A percentile compares a stretch with the other conserved stretches of the same genome.
These are phyloP conservation scores for Mycena albidolilacea DNA, from an alignment of 768 basidiomycete species.

Conservation along the genomic window DNA sequence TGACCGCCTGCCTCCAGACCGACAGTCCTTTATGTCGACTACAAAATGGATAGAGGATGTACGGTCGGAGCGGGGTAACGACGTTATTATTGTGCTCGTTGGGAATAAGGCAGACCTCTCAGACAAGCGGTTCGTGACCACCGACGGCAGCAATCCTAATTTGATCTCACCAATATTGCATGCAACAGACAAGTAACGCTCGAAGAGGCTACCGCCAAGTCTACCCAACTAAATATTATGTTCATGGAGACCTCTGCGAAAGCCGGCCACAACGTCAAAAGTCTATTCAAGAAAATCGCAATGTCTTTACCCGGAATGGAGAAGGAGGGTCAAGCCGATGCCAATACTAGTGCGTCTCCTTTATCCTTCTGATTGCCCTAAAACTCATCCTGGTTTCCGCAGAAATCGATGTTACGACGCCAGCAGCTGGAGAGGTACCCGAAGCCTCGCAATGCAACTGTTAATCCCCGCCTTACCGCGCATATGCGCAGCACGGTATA, in stretches of 20 bases:
- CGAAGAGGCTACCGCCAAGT: conserved; percentile 94
- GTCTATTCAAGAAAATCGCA: conserved; percentile 99
- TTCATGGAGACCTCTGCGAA: conserved; percentile 99
- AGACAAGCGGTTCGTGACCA: conserved; percentile 88
- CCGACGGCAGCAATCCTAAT: conserved; percentile 1
- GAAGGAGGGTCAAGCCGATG: conserved; percentile 76
- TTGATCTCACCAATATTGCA: conserved; percentile 28
- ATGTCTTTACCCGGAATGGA: conserved; percentile 98
- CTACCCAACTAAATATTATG: conserved; percentile 93
- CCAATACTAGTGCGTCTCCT: conserved; percentile 65
- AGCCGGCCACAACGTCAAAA: conserved; percentile 99
- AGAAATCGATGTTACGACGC: conserved; percentile 95
- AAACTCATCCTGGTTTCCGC: conserved; percentile 33
- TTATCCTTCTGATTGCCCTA: conserved; percentile 3
- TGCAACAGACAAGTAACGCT: conserved; percentile 93
- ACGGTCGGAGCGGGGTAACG: conserved; percentile 95
- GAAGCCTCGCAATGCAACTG: conserved; percentile 92
- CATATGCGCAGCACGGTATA: conserved; percentile 15
- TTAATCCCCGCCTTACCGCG: conserved; percentile 52
- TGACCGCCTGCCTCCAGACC: conserved; percentile 67
- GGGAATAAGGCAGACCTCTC: conserved; percentile 99
- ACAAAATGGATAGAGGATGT: conserved; percentile 99
- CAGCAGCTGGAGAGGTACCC: conserved; percentile 77
- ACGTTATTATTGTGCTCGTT: conserved; percentile 98
- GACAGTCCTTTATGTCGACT: conserved; percentile 98